These are phyloP conservation scores for Cladosporium phlei DNA, from an alignment of 2,329 filamentous ascomycete species.

Conservation along the genomic window DNA sequence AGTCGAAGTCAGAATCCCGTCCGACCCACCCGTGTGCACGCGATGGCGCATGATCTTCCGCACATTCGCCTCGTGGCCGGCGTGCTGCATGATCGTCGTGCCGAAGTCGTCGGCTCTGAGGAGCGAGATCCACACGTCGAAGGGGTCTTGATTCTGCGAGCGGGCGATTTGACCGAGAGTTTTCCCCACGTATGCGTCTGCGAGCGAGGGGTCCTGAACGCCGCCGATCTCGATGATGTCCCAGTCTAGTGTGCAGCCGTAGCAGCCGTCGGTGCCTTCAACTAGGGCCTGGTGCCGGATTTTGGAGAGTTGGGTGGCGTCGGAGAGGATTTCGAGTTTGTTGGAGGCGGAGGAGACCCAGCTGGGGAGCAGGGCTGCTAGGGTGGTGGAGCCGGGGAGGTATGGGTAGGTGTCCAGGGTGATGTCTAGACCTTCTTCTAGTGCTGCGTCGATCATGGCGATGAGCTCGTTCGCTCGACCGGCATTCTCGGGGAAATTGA, in stretches of 20 bases:
- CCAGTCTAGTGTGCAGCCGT: constrained; percentile 27
- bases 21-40: constrained; percentile 25
- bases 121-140: constrained; percentile 25
- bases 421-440: constrained; percentile 23
- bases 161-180: constrained; percentile 24
- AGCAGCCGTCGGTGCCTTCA: constrained; percentile 26
- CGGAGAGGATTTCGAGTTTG: constrained; percentile 20
- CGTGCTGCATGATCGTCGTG: constrained; percentile 26
- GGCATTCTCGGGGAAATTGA: constrained; percentile 28
- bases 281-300: constrained; percentile 23
- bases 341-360: constrained; percentile 24
- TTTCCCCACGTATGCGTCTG: constrained; percentile 23
- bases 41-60: constrained; percentile 26
- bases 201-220: constrained; percentile 20
- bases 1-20: constrained; percentile 26
- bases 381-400: constrained; percentile 25
- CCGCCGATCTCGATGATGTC: constrained; percentile 27
- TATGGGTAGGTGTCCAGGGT: constrained; percentile 28
- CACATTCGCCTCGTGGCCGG: constrained; percentile 26
- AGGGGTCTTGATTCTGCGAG: constrained; percentile 21
- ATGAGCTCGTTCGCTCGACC: constrained; percentile 25
- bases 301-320: constrained; percentile 18
- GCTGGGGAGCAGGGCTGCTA: constrained; percentile 22
- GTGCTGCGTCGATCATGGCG: constrained; percentile 24
- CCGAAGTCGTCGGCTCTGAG: constrained; percentile 26